A percentile compares a stretch with the other conserved stretches of the same genome.
Evolutionary conservation across 1,284 basidiomycete genomes (phyloP).

Genomic region (Leccinum subrobustum): DNA sequence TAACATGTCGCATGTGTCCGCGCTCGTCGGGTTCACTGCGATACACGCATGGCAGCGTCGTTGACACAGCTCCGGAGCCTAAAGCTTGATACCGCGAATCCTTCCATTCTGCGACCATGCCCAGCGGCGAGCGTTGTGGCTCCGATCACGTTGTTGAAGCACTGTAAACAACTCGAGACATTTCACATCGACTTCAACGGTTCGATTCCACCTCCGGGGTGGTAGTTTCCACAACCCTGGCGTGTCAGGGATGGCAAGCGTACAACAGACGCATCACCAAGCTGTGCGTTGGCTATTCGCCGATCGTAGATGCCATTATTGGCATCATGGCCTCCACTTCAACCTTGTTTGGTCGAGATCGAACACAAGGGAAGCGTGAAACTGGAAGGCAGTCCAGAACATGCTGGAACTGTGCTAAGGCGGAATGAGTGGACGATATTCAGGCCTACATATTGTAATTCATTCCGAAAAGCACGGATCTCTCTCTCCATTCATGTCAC

Average conservation of each 20-base stretch:
- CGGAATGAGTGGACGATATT: neutral
- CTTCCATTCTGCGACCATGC: neutral
- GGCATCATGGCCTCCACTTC: constrained; percentile 7
- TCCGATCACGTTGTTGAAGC: constrained; percentile 11
- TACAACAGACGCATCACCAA: constrained; percentile 8
- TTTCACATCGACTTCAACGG: constrained; percentile 20
- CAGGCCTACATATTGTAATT: too few relatives aligned
- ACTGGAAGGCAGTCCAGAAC: constrained; percentile 9
- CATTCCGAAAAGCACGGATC: neutral
- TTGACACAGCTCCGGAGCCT: constrained; percentile 9
- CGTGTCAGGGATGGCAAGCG: constrained; percentile 4
- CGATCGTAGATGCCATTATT: constrained; percentile 3
- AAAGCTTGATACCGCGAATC: constrained; percentile 19
- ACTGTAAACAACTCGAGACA: constrained; percentile 17
- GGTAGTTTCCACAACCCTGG: neutral
- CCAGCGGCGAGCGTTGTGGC: constrained; percentile 14
- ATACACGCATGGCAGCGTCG: constrained; percentile 10
- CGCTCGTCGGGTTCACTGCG: constrained; percentile 11
- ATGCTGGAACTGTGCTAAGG: neutral
- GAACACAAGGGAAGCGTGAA: neutral
- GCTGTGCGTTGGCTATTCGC: constrained; percentile 17
- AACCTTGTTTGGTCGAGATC: constrained; percentile 10
- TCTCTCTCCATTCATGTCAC: neutral
- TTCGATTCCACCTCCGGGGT: constrained; percentile 1
- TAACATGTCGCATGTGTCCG: neutral